Evolutionary conservation across 2,329 filamentous ascomycete species (phyloP), one percentile per base, ranked within the genome.

Genomic region (Pseudogymnoascus sp.): DNA sequence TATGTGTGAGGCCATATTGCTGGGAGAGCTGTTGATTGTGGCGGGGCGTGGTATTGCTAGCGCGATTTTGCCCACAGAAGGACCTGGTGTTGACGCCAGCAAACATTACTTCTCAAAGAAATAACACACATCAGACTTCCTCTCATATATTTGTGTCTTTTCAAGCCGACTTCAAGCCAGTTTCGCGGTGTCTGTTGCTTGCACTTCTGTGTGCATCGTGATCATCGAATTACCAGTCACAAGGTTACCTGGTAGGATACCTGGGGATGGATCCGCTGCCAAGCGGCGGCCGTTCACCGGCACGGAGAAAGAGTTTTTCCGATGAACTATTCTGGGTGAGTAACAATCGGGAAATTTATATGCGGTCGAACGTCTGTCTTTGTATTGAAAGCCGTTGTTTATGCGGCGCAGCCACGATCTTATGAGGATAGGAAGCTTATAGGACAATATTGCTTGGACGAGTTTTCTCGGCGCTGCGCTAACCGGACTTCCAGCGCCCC

Each of bases 1-100:
- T 10, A 71, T 59, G 33, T 71, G 71, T 15, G 70, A 71, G 15
- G 65, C 62, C 69, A 71, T 71, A 64, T 69, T 72, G 19, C 18
- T 65, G 58, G 8, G 52, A 15, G 56, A 61, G 23, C 41, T 52
- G 41, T 52, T 52, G 41, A 52, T 52, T 18, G 41, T 52, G n/a
- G 41, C 41, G 41, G 41, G 41, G 41, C 8, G 23, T 52, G 41
- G 26, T 28, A 30, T 52, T 52, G 41, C 41, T 52, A 52, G 41
- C 41, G 41, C 23, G 41, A 52, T 30, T 52, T 52, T 26, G 41
- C 41, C 41, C 41, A 52, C 2, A 52, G 41, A 30, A 30, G 41
- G 41, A 52, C 41, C 41, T 18, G 23, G 23, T 30, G 3, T 52
- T 52, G 23, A 52, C 41, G 41, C 23, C 23, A 28, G n/a, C 41